Base-by-base conservation (phyloP, 371 early-diverging fungal species). In the Rhizopus microsporus region DNA sequence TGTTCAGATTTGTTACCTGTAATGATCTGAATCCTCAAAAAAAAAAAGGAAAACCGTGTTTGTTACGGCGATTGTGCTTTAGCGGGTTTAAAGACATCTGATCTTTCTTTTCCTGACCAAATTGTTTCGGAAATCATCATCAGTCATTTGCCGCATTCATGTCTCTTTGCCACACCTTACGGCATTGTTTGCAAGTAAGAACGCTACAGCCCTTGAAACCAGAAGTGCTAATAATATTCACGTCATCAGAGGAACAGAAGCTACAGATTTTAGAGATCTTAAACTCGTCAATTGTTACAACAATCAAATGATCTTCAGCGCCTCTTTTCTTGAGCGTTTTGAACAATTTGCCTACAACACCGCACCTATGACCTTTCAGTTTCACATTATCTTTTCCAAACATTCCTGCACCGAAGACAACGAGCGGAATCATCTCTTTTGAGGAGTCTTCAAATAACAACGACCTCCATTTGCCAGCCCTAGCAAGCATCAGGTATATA, bases 81-180 rank as follows among this genome's bases (percentile, higher is more conserved):
- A 6, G 44, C 23, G 23, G 39, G 51, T 39, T 15, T 15, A 34
- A 50, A 57, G 10, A 33, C 44, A 9, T 12, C 12, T 17, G 56
- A 30, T 38, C 56, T 34, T 47, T 39, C 47, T 38, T 48, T 9
- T 40, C 37, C 35, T 34, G 37, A 39, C 57, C 38, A 57, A 31
- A 49, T 15, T 39, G 38, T 10, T 32, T 39, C n/a, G 9, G 57
- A 57, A 13, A 57, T 48, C 10, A 40, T 47, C 57, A 49, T 57
- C 57, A 64, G 34, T 64, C 47, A n/a, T 42, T 54, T 2, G 56
- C 32, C 32, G 65, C 46, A 23, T 64, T 52, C 40, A 52, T 6
- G 34, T 56, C 59, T 33, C 56, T 40, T 9, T 64, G 51, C 60
- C 59, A 64, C 35, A 56, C 51, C 10, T 37, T 59, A 3, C 34